A percentile compares a stretch with the other conserved stretches of the same genome.
Conservation (phyloP, 2,329 filamentous ascomycete genomes). For the Colletotrichum acutatum region DNA sequence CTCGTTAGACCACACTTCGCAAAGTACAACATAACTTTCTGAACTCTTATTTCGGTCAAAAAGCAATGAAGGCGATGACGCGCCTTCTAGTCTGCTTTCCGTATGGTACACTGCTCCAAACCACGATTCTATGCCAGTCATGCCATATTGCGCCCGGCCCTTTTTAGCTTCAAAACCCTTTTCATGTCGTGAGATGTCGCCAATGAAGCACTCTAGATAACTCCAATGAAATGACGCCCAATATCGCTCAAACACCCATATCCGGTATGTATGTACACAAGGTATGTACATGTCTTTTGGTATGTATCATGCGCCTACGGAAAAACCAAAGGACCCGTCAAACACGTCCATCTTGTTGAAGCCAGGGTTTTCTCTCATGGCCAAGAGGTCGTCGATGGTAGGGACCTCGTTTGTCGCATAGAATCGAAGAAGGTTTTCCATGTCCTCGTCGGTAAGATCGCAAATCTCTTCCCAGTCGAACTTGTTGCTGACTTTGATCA, state of each 20-base stretch:
- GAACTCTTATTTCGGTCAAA: not conserved
- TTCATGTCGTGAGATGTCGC: constrained; percentile 11
- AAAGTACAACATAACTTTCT: not conserved
- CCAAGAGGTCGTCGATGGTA: constrained; percentile 63
- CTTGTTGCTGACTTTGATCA: constrained; percentile 89
- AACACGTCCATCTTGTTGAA: constrained; percentile 62
- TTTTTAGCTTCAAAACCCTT: not conserved
- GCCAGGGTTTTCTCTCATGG: constrained; percentile 59
- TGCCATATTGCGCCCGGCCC: constrained; percentile 15
- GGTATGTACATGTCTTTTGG: not conserved
- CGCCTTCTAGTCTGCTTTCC: not conserved
- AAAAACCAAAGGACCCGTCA: constrained; percentile 70
- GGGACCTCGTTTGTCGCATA: constrained; percentile 71
- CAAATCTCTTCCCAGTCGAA: constrained; percentile 89
- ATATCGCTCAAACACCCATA: constrained; percentile 30
- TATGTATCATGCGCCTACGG: constrained; percentile 53
- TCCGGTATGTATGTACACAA: constrained; percentile 15
- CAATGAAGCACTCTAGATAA: constrained; percentile 15
- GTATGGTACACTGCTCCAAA: not conserved
- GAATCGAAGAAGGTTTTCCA: constrained; percentile 83
- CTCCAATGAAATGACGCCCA: constrained; percentile 24
- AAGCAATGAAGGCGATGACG: not conserved
- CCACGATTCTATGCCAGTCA: not conserved
- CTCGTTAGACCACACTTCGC: too few relatives aligned
- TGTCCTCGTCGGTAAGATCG: constrained; percentile 82